Base-by-base conservation (phyloP, 2,329 filamentous ascomycete genomes). In the Fusarium longipes region DNA sequence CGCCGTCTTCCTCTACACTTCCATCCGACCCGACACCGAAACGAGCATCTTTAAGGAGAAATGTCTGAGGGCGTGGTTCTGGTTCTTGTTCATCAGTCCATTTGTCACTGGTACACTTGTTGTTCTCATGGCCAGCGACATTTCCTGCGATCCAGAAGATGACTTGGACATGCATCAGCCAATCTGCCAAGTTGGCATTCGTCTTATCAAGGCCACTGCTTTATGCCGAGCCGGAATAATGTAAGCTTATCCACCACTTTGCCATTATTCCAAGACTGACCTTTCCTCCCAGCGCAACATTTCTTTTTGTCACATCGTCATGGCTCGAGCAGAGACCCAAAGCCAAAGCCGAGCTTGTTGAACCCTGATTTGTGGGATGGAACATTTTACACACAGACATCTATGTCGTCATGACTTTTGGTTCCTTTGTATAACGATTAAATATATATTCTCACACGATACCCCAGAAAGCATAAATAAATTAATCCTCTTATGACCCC, bases 171-270 rank as follows among this genome's bases (percentile, higher is more conserved):
- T 66, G 61, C 20, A 58, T 20, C 60, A 66, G 11, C 65, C 65
- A 12, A 63, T 68, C 17, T 68, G 65, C 48, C 62, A 62, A 17
- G 50, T 68, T 9, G 65, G 65, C 17, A 50, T 68, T 3, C 61
- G 65, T 4, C 47, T 68, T 6, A 68, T 68, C 14, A 68, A 68
- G 36, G 65, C 65, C 0, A 68, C 65, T 29, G 65, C 65, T 14
- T n/a, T 68, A 2, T 68, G 56, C 15, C 55, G 65, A 38, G 65
- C 60, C 27, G 65, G 50, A 33, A 66, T 68, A 24, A 54, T 68
- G 65, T 68, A 38, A 17, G 65, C 53, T 20, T 8, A 29, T 2
- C 8, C 14, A 25, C 20, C 11, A 52, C 29, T 52, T 22, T 4
- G 14, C 6, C 18, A 25, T 25, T 25, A 25, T 25, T 12, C 18